Conservation (phyloP, 192 early-diverging fungal species). For the Coemansia sp. region DNA sequence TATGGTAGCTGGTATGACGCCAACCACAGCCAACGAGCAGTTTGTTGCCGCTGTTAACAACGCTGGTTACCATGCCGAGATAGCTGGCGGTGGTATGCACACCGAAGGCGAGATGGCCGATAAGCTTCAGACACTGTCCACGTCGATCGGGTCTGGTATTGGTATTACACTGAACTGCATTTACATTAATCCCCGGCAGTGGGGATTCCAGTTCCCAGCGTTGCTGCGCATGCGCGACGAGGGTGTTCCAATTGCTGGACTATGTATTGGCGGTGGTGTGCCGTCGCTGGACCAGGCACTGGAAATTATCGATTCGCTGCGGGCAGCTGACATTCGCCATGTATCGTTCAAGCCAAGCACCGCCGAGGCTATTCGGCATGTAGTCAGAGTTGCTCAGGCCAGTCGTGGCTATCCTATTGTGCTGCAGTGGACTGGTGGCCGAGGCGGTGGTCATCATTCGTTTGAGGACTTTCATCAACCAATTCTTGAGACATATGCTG, state of each 20-base stretch:
- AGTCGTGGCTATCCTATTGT: constrained; percentile 83
- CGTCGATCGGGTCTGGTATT: constrained; percentile 69
- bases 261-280: constrained; percentile 91
- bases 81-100: constrained; percentile 90
- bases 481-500: constrained; percentile 66
- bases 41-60: constrained; percentile 87
- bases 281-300: constrained; percentile 84
- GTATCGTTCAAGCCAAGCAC: constrained; percentile 83
- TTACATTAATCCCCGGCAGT: constrained; percentile 86
- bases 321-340: constrained; percentile 74
- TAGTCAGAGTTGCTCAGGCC: constrained; percentile 80
- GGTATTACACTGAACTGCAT: constrained; percentile 91
- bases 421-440: constrained; percentile 96
- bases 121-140: constrained; percentile 75
- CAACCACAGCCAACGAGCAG: constrained; percentile 72
- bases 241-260: constrained; percentile 87
- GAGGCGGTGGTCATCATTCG: constrained; percentile 94
- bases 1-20: constrained; percentile 96
- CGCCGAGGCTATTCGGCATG: constrained; percentile 72
- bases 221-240: constrained; percentile 76
- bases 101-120: constrained; percentile 65
- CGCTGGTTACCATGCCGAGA: constrained; percentile 87
- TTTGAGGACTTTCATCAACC: constrained; percentile 95
- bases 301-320: constrained; percentile 75
- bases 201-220: constrained; percentile 78